Percentiles rank a stretch among this genome's conserved stretches.
Conservation (phyloP, 352 stramenopile genomes). For the Phytophthora aleatoria region DNA sequence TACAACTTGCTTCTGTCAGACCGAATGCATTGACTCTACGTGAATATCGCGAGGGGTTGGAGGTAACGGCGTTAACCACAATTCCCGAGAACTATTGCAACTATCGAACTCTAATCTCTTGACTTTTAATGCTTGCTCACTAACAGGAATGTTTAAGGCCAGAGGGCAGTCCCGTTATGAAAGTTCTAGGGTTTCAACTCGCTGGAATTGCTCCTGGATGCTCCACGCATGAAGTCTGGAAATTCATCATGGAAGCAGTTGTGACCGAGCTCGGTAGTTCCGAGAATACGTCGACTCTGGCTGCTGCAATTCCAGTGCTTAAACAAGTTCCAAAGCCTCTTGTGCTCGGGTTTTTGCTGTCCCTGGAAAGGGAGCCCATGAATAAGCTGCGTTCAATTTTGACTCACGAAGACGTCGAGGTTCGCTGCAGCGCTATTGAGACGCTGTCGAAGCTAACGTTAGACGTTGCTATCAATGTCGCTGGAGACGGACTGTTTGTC, state of each 20-base stretch:
- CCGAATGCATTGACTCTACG: constrained; percentile 60
- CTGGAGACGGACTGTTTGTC: constrained; percentile 58
- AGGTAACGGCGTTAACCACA: constrained; percentile 32
- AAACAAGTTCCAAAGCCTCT: constrained; percentile 61
- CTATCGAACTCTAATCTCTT: neutral
- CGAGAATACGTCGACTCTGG: constrained; percentile 57
- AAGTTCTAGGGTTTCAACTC: constrained; percentile 77
- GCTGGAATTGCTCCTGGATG: constrained; percentile 56
- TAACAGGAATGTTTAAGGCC: constrained; percentile 70
- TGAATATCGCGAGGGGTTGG: constrained; percentile 64
- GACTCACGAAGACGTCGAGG: constrained; percentile 66
- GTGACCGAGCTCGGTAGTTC: constrained; percentile 74
- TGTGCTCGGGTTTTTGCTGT: constrained; percentile 66
- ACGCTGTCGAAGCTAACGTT: constrained; percentile 63
- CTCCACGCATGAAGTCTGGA: constrained; percentile 64
- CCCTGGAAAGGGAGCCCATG: constrained; percentile 73
- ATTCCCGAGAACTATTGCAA: neutral
- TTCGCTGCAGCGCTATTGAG: constrained; percentile 63
- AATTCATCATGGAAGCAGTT: constrained; percentile 62
- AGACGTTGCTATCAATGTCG: constrained; percentile 51
- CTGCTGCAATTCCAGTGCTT: constrained; percentile 58
- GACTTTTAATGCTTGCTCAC: neutral
- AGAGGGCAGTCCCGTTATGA: constrained; percentile 60
- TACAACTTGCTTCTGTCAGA: constrained; percentile 57
- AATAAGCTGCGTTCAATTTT: constrained; percentile 76